These are phyloP conservation scores for Monarda citriodora DNA, from an alignment of 305 asterid genomes.

Conservation along the genomic window DNA sequence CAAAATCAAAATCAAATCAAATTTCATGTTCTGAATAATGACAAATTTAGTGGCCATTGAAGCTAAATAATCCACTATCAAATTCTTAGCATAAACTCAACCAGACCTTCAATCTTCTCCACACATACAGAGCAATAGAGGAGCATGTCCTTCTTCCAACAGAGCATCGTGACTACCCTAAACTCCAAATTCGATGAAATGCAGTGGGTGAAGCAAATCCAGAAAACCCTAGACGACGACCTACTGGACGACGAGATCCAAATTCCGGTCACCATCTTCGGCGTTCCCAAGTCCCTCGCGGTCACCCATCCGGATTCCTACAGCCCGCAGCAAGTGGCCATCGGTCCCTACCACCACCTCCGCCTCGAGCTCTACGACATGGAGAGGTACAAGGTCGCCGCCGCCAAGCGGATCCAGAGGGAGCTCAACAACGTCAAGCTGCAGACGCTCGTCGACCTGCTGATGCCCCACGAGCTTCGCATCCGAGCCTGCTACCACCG, in stretches of 20 bases:
- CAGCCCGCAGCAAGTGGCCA: slow-evolving; percentile 44
- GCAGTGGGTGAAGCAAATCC: slow-evolving; percentile 31
- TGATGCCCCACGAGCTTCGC: slow-evolving; percentile 28
- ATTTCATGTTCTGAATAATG: too few relatives aligned
- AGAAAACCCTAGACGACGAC: slow-evolving; percentile 34
- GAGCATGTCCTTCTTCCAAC: slow-evolving; percentile 29
- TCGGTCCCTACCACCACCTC: slow-evolving; percentile 60
- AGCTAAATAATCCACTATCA: too few relatives aligned
- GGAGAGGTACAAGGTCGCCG: slow-evolving; percentile 60
- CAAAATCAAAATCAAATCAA: too few relatives aligned
- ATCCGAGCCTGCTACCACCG: slow-evolving; percentile 61
- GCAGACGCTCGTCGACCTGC: slow-evolving; percentile 34
- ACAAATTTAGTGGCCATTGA: background rate
- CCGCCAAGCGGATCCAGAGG: slow-evolving; percentile 48
- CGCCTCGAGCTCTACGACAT: slow-evolving; percentile 52
- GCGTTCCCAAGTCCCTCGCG: slow-evolving; percentile 31
- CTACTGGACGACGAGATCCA: slow-evolving; percentile 32
- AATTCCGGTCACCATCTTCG: slow-evolving; percentile 29
- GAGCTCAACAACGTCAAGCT: slow-evolving; percentile 35
- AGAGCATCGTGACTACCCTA: slow-evolving; percentile 22
- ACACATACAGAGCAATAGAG: background rate
- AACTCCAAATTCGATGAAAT: slow-evolving; percentile 31
- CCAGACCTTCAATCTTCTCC: background rate
- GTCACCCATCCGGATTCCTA: slow-evolving; percentile 28
- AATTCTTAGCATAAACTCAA: background rate